phyloP scores from a whole-genome alignment of 495 filamentous ascomycete genomes.

The Podospora pseudopauciseta region DNA sequence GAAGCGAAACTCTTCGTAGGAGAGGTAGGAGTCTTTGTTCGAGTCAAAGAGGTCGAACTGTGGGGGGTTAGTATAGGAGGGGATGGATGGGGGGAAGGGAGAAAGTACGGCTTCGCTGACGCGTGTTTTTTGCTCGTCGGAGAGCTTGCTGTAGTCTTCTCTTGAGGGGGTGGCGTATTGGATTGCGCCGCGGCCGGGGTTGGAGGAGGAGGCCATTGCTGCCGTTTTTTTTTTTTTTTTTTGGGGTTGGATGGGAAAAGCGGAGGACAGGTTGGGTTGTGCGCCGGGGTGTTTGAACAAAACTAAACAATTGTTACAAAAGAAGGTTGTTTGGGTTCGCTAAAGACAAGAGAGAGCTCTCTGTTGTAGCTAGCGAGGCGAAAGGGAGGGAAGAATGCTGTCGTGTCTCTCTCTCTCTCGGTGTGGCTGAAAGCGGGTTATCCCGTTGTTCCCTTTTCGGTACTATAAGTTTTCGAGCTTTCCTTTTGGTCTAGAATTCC shows the following conservation, averaged over 20 bases:
- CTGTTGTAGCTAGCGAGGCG: no score
- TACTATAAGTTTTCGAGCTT: no score
- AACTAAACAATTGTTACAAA: neutral
- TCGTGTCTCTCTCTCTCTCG: neutral
- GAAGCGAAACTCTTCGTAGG: slow-evolving; percentile 98
- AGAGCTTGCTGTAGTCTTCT: slow-evolving; percentile 36
- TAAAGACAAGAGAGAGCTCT: neutral
- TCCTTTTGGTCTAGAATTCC: no score
- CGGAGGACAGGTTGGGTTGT: neutral
- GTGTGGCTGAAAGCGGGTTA: slow-evolving; percentile 11
- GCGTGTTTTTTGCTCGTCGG: slow-evolving; percentile 37
- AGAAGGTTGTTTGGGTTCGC: neutral
- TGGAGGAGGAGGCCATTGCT: slow-evolving; percentile 9
- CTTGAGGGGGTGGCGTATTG: slow-evolving; percentile 35
- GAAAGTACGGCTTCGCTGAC: slow-evolving; percentile 31
- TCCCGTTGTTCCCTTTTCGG: neutral
- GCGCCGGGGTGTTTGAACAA: neutral
- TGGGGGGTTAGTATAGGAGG: neutral
- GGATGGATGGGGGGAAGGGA: neutral
- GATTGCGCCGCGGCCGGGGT: slow-evolving; percentile 23
- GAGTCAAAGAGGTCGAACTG: slow-evolving; percentile 96
- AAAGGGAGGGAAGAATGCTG: neutral
- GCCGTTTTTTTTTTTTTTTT: neutral
- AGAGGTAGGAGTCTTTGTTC: slow-evolving; percentile 88
- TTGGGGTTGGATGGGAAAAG: neutral